These are phyloP conservation scores for Trypanosomatidae sp. DNA, from an alignment of 208 protist species.

Conservation along the genomic window DNA sequence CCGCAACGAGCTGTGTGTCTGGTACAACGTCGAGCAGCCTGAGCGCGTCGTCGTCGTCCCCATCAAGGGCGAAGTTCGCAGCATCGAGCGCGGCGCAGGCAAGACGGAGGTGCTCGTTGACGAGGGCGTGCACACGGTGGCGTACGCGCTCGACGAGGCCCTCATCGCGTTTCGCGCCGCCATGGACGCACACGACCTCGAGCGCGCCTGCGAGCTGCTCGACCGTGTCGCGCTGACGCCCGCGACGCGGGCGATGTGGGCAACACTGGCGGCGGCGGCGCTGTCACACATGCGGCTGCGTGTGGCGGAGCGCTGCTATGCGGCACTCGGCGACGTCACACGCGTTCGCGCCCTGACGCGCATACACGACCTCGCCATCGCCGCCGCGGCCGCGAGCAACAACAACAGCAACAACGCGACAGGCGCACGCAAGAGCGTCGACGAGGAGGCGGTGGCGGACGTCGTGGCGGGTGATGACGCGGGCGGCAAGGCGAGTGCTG, in stretches of 20 bases:
- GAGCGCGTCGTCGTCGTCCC: slow-evolving; percentile 91
- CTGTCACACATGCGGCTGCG: slow-evolving; percentile 79
- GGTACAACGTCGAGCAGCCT: slow-evolving; percentile 94
- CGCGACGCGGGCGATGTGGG: slow-evolving; percentile 95
- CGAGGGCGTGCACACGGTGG: slow-evolving; percentile 90
- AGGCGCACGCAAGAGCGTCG: too few species aligned
- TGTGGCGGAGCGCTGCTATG: slow-evolving; percentile 93
- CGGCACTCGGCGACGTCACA: slow-evolving; percentile 90
- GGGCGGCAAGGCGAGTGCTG: too few species aligned
- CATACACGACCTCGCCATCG: slow-evolving; percentile 74
- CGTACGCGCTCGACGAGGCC: slow-evolving; percentile 92
- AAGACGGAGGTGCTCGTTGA: slow-evolving; percentile 96
- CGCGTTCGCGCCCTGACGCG: slow-evolving; percentile 87
- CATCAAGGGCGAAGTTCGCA: slow-evolving; percentile 95
- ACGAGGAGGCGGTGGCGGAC: slow-evolving; percentile 15
- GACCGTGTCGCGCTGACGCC: slow-evolving; percentile 71
- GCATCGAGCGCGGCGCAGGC: slow-evolving; percentile 90
- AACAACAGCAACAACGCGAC: too few species aligned
- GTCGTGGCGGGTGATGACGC: slow-evolving; percentile 28
- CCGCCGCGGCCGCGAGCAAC: slow-evolving; percentile 33
- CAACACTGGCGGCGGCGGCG: slow-evolving; percentile 69
- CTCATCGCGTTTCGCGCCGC: slow-evolving; percentile 95
- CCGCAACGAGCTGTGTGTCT: slow-evolving; percentile 93
- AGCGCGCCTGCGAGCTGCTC: slow-evolving; percentile 85
- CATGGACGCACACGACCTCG: slow-evolving; percentile 90